Conservation (phyloP, 768 basidiomycete genomes). For the Ramaria sp. region DNA sequence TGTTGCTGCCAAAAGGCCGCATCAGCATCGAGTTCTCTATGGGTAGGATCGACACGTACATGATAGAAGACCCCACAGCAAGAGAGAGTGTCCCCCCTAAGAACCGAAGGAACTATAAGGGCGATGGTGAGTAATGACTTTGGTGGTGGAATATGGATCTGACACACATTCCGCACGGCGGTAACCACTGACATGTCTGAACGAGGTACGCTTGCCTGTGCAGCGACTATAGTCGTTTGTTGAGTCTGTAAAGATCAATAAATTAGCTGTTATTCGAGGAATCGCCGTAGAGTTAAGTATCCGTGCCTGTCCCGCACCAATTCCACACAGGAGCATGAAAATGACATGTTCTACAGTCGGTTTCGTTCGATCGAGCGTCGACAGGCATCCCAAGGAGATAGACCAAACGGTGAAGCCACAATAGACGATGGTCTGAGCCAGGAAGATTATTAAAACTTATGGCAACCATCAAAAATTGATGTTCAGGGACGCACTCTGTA, state of each 20-base stretch:
- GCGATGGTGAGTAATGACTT: slow-evolving; percentile 2
- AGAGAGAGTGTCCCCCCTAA: slow-evolving; percentile 62
- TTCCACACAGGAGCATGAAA: slow-evolving; percentile 48
- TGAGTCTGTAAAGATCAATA: slow-evolving; percentile 28
- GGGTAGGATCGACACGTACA: slow-evolving; percentile 23
- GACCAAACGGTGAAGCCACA: slow-evolving; percentile 60
- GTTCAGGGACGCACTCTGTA: slow-evolving; percentile 33
- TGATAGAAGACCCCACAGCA: slow-evolving; percentile 48
- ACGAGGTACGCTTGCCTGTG: slow-evolving; percentile 59
- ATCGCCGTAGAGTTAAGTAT: slow-evolving; percentile 14
- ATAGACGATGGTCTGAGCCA: slow-evolving; percentile 40
- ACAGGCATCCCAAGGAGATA: slow-evolving; percentile 59
- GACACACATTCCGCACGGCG: slow-evolving; percentile 45
- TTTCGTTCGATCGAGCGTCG: slow-evolving; percentile 43
- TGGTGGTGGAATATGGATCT: neutral
- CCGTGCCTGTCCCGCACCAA: slow-evolving; percentile 49
- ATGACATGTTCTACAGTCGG: slow-evolving; percentile 40
- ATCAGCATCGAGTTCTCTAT: neutral
- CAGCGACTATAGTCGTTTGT: slow-evolving; percentile 58
- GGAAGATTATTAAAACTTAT: neutral
- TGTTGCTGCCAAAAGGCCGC: slow-evolving; percentile 24
- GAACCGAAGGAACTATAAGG: slow-evolving; percentile 46
- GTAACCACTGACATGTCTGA: slow-evolving; percentile 73
- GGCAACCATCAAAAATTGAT: neutral
- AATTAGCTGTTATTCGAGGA: neutral